These are phyloP conservation scores for Mallotus japonicus DNA, from an alignment of 441 rosid species.

Conservation along the genomic window DNA sequence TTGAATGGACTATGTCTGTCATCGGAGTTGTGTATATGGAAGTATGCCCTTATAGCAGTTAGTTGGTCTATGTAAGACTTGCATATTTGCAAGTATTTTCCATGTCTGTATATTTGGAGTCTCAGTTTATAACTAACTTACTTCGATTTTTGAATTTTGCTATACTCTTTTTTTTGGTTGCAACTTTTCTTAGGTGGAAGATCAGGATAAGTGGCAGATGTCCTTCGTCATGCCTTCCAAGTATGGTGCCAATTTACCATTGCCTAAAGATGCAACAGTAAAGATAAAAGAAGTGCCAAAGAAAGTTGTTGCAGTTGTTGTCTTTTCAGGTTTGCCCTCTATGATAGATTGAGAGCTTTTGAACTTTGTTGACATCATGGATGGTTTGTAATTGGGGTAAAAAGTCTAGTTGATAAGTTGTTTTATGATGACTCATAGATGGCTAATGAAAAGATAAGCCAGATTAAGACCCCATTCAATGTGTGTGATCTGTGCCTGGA, in stretches of 20 bases:
- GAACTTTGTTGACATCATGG: neutral
- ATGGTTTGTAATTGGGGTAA: neutral
- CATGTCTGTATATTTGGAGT: neutral
- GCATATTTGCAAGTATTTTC: neutral
- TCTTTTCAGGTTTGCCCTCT: conserved; percentile 69
- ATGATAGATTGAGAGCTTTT: conserved; percentile 7
- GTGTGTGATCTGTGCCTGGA: neutral
- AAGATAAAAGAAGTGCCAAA: conserved; percentile 66
- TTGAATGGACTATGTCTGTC: too few relatives aligned
- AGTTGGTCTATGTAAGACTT: neutral
- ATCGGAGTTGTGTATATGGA: too few relatives aligned
- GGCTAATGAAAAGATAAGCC: neutral
- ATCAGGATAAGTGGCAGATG: conserved; percentile 77
- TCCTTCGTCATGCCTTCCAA: conserved; percentile 90
- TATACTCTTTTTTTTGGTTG: conserved; percentile 3
- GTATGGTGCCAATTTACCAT: conserved; percentile 73
- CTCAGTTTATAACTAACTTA: neutral
- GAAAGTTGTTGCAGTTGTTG: conserved; percentile 68
- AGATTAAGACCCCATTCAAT: neutral
- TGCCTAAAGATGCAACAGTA: conserved; percentile 70
- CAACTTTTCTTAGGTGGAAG: conserved; percentile 41
- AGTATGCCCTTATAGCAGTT: neutral
- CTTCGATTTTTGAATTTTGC: neutral
- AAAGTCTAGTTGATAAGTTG: neutral
- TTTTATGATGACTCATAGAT: neutral